phyloP scores from a whole-genome alignment of 345 rosid species.

The Eucalyptus polyanthemos region DNA sequence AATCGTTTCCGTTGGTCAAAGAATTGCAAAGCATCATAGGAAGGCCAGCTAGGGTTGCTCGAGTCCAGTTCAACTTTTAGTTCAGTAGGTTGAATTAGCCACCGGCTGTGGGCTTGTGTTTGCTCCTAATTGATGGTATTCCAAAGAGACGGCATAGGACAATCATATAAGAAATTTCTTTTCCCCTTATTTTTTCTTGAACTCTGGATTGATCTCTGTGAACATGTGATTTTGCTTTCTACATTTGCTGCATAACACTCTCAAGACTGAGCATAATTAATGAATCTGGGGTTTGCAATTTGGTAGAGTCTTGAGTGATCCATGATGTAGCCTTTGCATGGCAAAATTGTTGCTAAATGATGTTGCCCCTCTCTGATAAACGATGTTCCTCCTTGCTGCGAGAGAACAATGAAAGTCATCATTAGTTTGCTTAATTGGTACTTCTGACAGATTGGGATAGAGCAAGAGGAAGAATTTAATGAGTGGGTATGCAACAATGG shows the following conservation, averaged over 20 bases:
- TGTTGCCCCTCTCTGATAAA: not conserved
- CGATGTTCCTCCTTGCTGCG: not conserved
- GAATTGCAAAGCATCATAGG: too few relatives aligned
- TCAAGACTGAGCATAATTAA: not conserved
- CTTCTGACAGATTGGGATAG: accelerated
- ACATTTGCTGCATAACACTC: not conserved
- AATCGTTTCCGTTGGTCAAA: too few relatives aligned
- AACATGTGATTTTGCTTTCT: not conserved
- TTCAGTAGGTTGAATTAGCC: not conserved
- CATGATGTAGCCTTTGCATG: not conserved
- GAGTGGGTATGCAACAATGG: not conserved
- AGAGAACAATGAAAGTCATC: not conserved
- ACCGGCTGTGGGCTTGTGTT: not conserved
- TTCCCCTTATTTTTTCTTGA: not conserved
- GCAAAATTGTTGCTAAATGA: not conserved
- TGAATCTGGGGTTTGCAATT: not conserved
- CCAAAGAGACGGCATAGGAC: constrained; percentile 14
- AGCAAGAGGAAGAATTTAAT: not conserved
- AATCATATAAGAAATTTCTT: not conserved
- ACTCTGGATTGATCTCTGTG: not conserved
- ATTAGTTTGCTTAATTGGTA: not conserved
- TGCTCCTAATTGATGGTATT: not conserved
- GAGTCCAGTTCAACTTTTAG: not conserved
- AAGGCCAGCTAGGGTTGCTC: too few relatives aligned
- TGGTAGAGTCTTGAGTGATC: not conserved